These are phyloP conservation scores for Suillus ampliporus DNA, from an alignment of 768 basidiomycete species.

Conservation along the genomic window DNA sequence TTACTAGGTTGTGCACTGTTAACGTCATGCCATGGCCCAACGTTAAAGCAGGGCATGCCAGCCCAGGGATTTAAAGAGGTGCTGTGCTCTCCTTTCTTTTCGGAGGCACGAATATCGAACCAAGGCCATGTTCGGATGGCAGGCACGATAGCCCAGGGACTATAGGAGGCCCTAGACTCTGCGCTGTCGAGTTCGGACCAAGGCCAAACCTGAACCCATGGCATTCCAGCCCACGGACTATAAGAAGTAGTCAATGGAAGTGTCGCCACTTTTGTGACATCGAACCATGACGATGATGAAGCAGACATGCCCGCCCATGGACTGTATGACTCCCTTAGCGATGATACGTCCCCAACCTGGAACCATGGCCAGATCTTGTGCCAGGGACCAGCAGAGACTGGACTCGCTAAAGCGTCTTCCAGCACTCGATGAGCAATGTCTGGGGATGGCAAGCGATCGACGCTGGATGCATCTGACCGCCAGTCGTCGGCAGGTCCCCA, in stretches of 20 bases:
- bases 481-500: slow-evolving; percentile 56
- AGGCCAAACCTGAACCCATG: slow-evolving; percentile 3
- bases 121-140: slow-evolving; percentile 1
- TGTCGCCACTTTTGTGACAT: not conserved
- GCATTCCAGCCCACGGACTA: slow-evolving; percentile 7
- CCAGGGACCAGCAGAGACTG: slow-evolving; percentile 18
- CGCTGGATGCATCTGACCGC: slow-evolving; percentile 39
- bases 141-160: slow-evolving; percentile 4
- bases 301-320: slow-evolving; percentile 6
- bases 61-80: slow-evolving; percentile 14
- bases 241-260: slow-evolving; percentile 11
- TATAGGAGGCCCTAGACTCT: not conserved
- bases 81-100: not conserved
- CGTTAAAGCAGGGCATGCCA: slow-evolving; percentile 33
- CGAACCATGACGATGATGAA: slow-evolving; percentile 1
- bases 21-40: slow-evolving; percentile 38
- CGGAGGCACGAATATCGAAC: slow-evolving; percentile 4
- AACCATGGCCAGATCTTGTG: slow-evolving; percentile 18
- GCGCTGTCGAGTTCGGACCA: slow-evolving; percentile 7
- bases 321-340: not conserved
- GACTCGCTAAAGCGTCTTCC: slow-evolving; percentile 56
- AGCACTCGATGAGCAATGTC: slow-evolving; percentile 61
- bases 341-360: not conserved
- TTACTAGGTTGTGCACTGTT: slow-evolving; percentile 1
- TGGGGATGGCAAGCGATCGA: slow-evolving; percentile 53